These are phyloP conservation scores for Trifolium dubium DNA, from an alignment of 306 rosid genomes.

Conservation along the genomic window DNA sequence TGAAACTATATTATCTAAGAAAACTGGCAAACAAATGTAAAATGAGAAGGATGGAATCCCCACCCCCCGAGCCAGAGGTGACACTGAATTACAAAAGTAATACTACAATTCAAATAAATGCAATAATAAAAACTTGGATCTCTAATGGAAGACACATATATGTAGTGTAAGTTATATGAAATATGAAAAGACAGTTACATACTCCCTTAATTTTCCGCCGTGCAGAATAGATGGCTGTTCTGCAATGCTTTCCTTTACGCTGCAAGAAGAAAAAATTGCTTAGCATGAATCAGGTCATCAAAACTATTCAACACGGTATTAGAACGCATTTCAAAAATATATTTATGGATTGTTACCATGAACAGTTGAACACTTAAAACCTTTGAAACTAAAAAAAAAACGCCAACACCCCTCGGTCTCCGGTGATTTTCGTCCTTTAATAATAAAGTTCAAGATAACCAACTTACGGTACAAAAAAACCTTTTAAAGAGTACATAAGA, in stretches of 20 bases:
- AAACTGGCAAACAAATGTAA: slow-evolving; percentile 13
- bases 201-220: slow-evolving; percentile 96
- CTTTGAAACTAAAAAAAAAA: slow-evolving; percentile 28
- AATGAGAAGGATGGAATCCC: slow-evolving; percentile 29
- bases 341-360: slow-evolving; percentile 31
- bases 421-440: background rate
- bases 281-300: slow-evolving; percentile 20
- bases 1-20: slow-evolving; percentile 31
- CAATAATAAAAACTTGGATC: slow-evolving; percentile 31
- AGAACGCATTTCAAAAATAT: background rate
- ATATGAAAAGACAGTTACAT: slow-evolving; percentile 47
- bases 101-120: slow-evolving; percentile 5
- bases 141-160: slow-evolving; percentile 27
- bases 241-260: slow-evolving; percentile 90
- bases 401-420: background rate
- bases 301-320: slow-evolving; percentile 11
- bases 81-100: slow-evolving; percentile 20
- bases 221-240: slow-evolving; percentile 83
- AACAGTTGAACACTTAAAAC: slow-evolving; percentile 5
- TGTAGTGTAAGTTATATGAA: slow-evolving; percentile 9
- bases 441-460: slow-evolving; percentile 9
- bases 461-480: slow-evolving; percentile 34
- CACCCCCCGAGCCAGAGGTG: slow-evolving; percentile 3
- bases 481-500: slow-evolving; percentile 33
- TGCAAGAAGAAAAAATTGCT: slow-evolving; percentile 48